These are phyloP conservation scores for Penicillium brasilianum DNA, from an alignment of 2,329 filamentous ascomycete genomes.

Conservation along the genomic window DNA sequence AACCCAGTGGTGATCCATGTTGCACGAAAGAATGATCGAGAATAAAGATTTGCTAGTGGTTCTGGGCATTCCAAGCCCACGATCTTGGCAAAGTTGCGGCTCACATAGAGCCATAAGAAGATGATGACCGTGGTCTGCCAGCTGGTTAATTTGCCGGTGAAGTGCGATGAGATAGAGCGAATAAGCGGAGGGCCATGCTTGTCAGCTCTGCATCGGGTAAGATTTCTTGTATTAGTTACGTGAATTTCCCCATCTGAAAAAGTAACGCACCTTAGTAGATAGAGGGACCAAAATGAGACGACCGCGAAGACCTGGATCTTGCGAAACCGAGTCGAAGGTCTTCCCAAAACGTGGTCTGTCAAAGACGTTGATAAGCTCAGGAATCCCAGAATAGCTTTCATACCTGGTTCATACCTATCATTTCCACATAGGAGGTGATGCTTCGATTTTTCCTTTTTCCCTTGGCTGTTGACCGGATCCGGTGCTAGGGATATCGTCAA, in stretches of 20 bases:
- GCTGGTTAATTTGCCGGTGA: conserved; percentile 74
- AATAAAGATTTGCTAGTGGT: conserved; percentile 92
- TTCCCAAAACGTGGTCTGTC: conserved; percentile 84
- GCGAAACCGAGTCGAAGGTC: conserved; percentile 87
- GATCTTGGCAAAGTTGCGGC: conserved; percentile 91
- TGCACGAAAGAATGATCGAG: conserved; percentile 87
- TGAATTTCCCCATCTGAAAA: background rate
- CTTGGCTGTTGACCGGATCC: background rate
- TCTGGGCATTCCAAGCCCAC: conserved; percentile 90
- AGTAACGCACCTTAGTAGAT: conserved; percentile 71
- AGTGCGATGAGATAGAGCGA: conserved; percentile 70
- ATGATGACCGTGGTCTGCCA: conserved; percentile 91
- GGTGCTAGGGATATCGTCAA: conserved; percentile 4
- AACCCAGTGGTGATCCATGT: conserved; percentile 96
- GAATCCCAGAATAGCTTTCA: background rate
- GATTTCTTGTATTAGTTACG: too few relatives aligned
- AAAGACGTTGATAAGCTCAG: background rate
- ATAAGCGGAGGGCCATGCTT: conserved; percentile 84
- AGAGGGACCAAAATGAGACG: conserved; percentile 86
- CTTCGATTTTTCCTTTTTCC: background rate
- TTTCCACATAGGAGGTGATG: conserved; percentile 22
- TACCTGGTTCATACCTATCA: conserved; percentile 37
- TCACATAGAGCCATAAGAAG: conserved; percentile 87
- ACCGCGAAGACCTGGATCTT: conserved; percentile 92
- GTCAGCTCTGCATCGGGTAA: conserved; percentile 65